phyloP scores from a whole-genome alignment of 2,329 filamentous ascomycete species.

The Ophiostoma tasmaniense region DNA sequence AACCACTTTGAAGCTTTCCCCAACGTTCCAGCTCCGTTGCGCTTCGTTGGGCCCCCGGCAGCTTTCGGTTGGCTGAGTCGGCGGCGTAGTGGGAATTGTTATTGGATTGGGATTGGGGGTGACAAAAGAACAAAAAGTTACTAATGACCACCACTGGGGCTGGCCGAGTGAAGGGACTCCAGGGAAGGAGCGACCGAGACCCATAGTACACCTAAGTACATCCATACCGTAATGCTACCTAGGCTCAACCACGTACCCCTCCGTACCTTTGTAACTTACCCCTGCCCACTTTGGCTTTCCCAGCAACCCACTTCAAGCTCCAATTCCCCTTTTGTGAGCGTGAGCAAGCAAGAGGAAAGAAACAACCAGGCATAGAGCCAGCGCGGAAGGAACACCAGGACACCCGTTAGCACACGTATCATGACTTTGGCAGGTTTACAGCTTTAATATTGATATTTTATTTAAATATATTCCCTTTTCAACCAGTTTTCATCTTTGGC shows the following conservation, averaged over 20 bases:
- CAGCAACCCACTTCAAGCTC: constrained; percentile 14
- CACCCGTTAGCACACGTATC: not conserved
- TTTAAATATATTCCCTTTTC: constrained; percentile 5
- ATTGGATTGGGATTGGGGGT: constrained; percentile 7
- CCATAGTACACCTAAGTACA: constrained; percentile 3
- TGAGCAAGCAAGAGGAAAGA: not conserved
- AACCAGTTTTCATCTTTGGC: constrained; percentile 10
- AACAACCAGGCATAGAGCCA: not conserved
- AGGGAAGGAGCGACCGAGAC: not conserved
- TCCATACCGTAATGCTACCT: not conserved
- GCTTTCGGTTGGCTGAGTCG: constrained; percentile 18
- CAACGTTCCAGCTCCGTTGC: constrained; percentile 19
- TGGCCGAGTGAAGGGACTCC: constrained; percentile 9
- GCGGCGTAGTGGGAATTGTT: constrained; percentile 11
- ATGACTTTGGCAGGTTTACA: constrained; percentile 4
- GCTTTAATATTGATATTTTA: constrained; percentile 5
- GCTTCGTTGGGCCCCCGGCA: constrained; percentile 16
- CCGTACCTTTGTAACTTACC: constrained; percentile 6
- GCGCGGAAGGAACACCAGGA: not conserved
- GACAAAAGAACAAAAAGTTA: constrained; percentile 4
- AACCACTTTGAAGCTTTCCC: constrained; percentile 15
- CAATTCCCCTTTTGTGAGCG: constrained; percentile 4
- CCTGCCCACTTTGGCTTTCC: constrained; percentile 7
- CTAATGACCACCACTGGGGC: constrained; percentile 13
- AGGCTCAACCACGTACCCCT: not conserved